These are phyloP conservation scores for Hibiscus syriacus DNA, from an alignment of 345 rosid species.

Conservation along the genomic window DNA sequence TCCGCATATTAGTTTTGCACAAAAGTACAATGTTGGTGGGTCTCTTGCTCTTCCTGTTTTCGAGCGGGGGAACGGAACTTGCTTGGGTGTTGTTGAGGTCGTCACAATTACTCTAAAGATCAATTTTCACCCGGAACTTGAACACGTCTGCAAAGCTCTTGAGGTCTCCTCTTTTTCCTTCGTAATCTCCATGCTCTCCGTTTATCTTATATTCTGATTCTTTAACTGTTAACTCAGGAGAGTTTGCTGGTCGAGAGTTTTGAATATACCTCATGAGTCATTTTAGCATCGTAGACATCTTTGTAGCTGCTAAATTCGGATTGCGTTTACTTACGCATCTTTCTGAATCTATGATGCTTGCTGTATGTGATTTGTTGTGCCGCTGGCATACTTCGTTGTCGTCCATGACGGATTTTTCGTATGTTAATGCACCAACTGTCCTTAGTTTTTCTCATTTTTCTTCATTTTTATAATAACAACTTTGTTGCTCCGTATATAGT, in stretches of 20 bases:
- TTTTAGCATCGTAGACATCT: neutral
- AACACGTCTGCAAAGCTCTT: constrained; percentile 77
- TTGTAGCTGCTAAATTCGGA: neutral
- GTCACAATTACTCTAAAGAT: constrained; percentile 60
- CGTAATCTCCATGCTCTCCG: neutral
- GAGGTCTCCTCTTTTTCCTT: constrained; percentile 46
- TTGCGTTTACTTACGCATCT: neutral
- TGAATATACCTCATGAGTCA: neutral
- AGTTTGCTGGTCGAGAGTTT: neutral
- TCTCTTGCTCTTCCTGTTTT: constrained; percentile 87
- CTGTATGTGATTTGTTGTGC: neutral
- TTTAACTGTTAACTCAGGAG: neutral
- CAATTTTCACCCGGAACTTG: constrained; percentile 63
- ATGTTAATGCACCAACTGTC: constrained; percentile 4
- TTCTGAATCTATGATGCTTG: neutral
- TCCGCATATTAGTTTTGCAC: constrained; percentile 56
- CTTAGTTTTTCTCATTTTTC: neutral
- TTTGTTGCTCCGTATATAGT: neutral
- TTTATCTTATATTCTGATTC: too few species aligned
- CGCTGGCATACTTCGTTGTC: neutral
- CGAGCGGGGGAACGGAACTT: constrained; percentile 55
- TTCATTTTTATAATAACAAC: neutral
- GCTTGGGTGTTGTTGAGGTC: constrained; percentile 89
- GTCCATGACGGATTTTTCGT: neutral
- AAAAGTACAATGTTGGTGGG: constrained; percentile 56